These are phyloP conservation scores for Didymella arachidicola DNA, from an alignment of 2,329 filamentous ascomycete species.

Conservation along the genomic window DNA sequence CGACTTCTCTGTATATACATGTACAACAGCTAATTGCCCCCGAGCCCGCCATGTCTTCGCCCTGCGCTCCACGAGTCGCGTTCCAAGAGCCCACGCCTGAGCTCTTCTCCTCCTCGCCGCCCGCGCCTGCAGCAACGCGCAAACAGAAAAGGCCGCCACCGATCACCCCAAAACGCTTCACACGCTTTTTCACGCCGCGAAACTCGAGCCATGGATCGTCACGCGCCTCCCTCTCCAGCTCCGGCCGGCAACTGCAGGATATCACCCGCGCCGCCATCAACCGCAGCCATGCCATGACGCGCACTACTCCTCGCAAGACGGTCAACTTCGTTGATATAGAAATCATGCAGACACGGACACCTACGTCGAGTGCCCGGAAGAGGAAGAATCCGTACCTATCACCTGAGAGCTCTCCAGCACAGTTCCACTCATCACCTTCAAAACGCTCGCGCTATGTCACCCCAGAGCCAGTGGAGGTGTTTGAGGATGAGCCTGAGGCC, in stretches of 20 bases:
- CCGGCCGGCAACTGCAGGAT: slow-evolving; percentile 58
- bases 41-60: slow-evolving; percentile 38
- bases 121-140: slow-evolving; percentile 39
- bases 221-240: slow-evolving; percentile 44
- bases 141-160: slow-evolving; percentile 58
- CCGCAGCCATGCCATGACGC: slow-evolving; percentile 39
- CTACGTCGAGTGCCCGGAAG: slow-evolving; percentile 45
- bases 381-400: slow-evolving; percentile 51
- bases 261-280: slow-evolving; percentile 59
- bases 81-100: slow-evolving; percentile 46
- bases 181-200: slow-evolving; percentile 60
- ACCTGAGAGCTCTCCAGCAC: slow-evolving; percentile 51
- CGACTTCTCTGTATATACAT: slow-evolving; percentile 1
- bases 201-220: slow-evolving; percentile 45
- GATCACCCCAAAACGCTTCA: slow-evolving; percentile 61
- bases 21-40: slow-evolving; percentile 8
- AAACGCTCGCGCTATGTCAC: slow-evolving; percentile 45
- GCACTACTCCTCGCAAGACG: slow-evolving; percentile 49
- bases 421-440: slow-evolving; percentile 51
- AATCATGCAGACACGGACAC: slow-evolving; percentile 39
- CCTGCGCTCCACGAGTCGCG: slow-evolving; percentile 32
- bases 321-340: slow-evolving; percentile 51
- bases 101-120: slow-evolving; percentile 51
- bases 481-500: slow-evolving; percentile 40
- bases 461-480: slow-evolving; percentile 42